Evolutionary conservation across 495 filamentous ascomycete genomes (phyloP).

Genomic region (Aspergillus mulundensis): DNA sequence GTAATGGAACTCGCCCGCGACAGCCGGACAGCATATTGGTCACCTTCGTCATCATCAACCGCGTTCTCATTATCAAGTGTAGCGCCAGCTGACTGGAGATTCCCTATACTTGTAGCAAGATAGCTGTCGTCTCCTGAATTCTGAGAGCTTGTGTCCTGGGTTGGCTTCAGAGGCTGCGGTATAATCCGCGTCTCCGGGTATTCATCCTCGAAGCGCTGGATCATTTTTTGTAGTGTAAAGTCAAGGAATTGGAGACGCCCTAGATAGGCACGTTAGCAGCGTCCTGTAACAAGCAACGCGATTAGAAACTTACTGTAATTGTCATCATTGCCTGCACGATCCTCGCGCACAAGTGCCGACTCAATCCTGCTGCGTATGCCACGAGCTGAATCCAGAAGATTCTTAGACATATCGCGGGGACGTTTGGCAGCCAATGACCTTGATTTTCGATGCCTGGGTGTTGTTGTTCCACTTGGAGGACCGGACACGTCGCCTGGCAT

Average conservation of each 20-base stretch:
- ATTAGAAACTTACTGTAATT: slow-evolving; percentile 65
- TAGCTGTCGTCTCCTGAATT: slow-evolving; percentile 39
- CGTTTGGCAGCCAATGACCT: slow-evolving; percentile 49
- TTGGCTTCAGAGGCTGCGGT: slow-evolving; percentile 20
- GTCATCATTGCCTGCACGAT: slow-evolving; percentile 59
- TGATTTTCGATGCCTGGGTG: slow-evolving; percentile 46
- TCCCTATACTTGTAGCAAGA: slow-evolving; percentile 29
- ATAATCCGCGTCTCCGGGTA: slow-evolving; percentile 79
- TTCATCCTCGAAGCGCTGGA: slow-evolving; percentile 91
- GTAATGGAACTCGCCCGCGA: slow-evolving; percentile 74
- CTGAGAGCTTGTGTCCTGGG: slow-evolving; percentile 35
- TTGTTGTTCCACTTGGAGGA: slow-evolving; percentile 49
- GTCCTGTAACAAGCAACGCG: background rate
- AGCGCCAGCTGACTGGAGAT: slow-evolving; percentile 29
- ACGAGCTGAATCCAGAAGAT: slow-evolving; percentile 75
- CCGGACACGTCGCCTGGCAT: slow-evolving; percentile 36
- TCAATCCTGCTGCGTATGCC: slow-evolving; percentile 83
- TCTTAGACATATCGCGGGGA: slow-evolving; percentile 91
- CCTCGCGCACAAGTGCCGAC: slow-evolving; percentile 75
- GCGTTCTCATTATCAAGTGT: slow-evolving; percentile 36
- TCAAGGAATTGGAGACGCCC: slow-evolving; percentile 87
- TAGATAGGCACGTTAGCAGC: slow-evolving; percentile 33
- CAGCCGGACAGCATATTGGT: slow-evolving; percentile 46
- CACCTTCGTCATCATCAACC: slow-evolving; percentile 47
- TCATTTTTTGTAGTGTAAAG: slow-evolving; percentile 82